These are phyloP conservation scores for Artomyces pyxidatus DNA, from an alignment of 768 basidiomycete species.

Conservation along the genomic window DNA sequence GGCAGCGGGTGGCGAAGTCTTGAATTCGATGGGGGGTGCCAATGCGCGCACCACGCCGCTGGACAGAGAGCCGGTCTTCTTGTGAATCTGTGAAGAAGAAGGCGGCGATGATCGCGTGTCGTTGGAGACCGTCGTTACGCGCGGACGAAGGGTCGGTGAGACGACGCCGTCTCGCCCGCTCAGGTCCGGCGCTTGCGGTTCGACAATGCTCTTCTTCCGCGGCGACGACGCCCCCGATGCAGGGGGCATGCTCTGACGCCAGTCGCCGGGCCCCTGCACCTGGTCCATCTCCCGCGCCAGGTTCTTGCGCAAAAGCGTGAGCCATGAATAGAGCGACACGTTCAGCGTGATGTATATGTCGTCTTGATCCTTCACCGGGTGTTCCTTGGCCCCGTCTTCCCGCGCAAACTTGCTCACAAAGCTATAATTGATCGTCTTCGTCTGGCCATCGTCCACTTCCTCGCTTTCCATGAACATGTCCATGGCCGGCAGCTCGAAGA, in stretches of 20 bases:
- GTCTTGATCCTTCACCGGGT: constrained; percentile 51
- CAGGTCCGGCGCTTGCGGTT: background rate
- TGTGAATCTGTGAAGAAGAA: background rate
- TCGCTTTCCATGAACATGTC: constrained; percentile 73
- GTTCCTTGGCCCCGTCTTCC: constrained; percentile 33
- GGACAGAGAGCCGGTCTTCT: background rate
- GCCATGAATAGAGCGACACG: constrained; percentile 74
- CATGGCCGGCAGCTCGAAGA: constrained; percentile 79
- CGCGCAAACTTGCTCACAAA: constrained; percentile 66
- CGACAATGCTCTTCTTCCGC: background rate
- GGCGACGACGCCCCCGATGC: constrained; percentile 15
- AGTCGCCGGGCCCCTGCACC: constrained; percentile 49
- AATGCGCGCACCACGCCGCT: background rate
- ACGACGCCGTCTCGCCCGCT: background rate
- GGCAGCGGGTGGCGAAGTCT: background rate
- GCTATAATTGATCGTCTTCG: constrained; percentile 48
- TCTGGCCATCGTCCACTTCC: constrained; percentile 36
- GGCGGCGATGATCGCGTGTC: background rate
- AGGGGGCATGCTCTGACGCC: constrained; percentile 24
- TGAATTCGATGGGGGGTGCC: constrained; percentile 2
- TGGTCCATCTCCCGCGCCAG: constrained; percentile 73
- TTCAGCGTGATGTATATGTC: constrained; percentile 85
- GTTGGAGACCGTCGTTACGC: background rate
- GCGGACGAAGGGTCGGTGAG: background rate
- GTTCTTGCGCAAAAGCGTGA: constrained; percentile 69